These are phyloP conservation scores for Ceratocystis lukuohia DNA, from an alignment of 2,329 filamentous ascomycete species.

Conservation along the genomic window DNA sequence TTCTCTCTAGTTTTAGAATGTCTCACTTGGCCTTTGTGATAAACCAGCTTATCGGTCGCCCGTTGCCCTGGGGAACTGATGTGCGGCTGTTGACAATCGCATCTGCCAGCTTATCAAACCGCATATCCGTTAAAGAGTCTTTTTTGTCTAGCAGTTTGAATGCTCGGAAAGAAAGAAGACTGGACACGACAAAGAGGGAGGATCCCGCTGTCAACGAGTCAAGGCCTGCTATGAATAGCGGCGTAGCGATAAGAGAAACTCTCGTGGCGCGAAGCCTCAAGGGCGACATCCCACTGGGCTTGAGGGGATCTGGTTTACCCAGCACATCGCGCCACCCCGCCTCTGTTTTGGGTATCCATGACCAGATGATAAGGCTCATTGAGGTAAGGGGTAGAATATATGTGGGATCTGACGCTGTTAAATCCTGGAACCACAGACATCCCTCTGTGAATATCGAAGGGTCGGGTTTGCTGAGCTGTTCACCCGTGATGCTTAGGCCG, in stretches of 20 bases:
- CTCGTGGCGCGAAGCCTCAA: conserved; percentile 7
- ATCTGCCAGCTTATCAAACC: conserved; percentile 4
- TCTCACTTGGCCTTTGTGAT: conserved; percentile 9
- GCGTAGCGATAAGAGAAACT: conserved; percentile 15
- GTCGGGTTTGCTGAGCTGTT: conserved; percentile 25
- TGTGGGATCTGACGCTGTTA: conserved; percentile 39
- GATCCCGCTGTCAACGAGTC: conserved; percentile 17
- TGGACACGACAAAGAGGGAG: conserved; percentile 17
- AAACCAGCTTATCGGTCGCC: conserved; percentile 17
- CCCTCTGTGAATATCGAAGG: conserved; percentile 36
- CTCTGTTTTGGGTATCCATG: conserved; percentile 14
- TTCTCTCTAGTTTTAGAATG: not conserved
- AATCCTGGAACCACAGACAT: conserved; percentile 42
- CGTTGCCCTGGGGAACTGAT: not conserved
- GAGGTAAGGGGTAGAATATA: conserved; percentile 31
- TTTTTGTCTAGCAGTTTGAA: conserved; percentile 11
- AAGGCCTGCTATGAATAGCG: conserved; percentile 13
- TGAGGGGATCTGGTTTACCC: conserved; percentile 14
- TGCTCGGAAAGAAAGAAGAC: conserved; percentile 9
- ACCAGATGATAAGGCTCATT: conserved; percentile 11
- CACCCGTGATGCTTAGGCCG: conserved; percentile 19
- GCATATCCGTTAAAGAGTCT: conserved; percentile 13
- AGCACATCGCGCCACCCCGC: conserved; percentile 17
- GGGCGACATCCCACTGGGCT: conserved; percentile 19
- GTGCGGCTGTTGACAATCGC: conserved; percentile 1